Base-by-base conservation (phyloP, 768 basidiomycete genomes). In the Kwoniella europaea region DNA sequence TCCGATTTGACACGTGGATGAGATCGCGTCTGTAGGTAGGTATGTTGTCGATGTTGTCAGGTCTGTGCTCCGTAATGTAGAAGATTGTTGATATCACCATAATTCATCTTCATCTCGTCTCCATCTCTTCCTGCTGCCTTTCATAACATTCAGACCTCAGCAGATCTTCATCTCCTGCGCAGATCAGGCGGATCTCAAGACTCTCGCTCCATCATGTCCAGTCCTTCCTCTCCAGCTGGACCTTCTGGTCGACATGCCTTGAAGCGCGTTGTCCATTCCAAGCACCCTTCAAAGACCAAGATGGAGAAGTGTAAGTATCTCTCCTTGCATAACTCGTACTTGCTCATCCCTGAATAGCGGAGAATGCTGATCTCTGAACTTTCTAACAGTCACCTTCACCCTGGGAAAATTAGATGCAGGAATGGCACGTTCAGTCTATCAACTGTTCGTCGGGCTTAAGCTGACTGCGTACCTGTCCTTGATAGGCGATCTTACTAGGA, bases 371-470 rank as follows among this genome's bases (percentile, higher is more conserved):
- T 52, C 13, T 7, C 35, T 22, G 41, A 43, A 1, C 35, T 12
- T 1, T 58, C 24, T 0, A n/a, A 53, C 22, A 82, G 81, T 82
- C 72, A 83, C 80, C 12, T 98, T 97, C 75, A 97, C 94, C 0
- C 92, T 98, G 10, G 94, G 94, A 65, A 98, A 98, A 86, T 90
- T 97, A 59, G 94, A 94, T 93, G 82, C 79, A 22, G 79, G 79
- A 16, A 75, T 94, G 82, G 94, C 94, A 86, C 63, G n/a, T n/a
- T n/a, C n/a, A n/a, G n/a, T n/a, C n/a, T n/a, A n/a, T n/a, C n/a
- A n/a, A n/a, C n/a, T n/a, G n/a, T n/a, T n/a, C n/a, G n/a, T n/a
- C n/a, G n/a, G n/a, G n/a, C n/a, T n/a, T n/a, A n/a, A n/a, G n/a
- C n/a, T n/a, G n/a, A n/a, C n/a, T n/a, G n/a, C n/a, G n/a, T n/a